Conservation (phyloP, 2,329 filamentous ascomycete genomes). For the Monosporascus sp. region DNA sequence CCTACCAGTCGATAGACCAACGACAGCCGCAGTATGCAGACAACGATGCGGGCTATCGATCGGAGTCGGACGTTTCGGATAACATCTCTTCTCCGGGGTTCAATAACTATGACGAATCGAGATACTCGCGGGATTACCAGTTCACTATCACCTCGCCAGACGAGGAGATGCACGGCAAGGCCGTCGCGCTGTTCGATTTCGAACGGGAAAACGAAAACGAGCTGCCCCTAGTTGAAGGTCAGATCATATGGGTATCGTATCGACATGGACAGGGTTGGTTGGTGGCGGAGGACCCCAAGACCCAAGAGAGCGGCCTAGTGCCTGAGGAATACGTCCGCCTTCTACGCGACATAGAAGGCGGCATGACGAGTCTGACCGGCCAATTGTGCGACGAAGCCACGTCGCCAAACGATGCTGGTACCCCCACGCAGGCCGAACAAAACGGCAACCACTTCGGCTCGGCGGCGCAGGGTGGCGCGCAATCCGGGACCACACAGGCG, state of each 20-base stretch:
- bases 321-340: conserved; percentile 95
- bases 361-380: conserved; percentile 67
- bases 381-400: conserved; percentile 49
- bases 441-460: conserved; percentile 16
- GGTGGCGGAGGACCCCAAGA: conserved; percentile 92
- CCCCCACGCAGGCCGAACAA: conserved; percentile 58
- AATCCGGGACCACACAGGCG: conserved; percentile 39
- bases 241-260: conserved; percentile 95
- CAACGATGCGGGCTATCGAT: conserved; percentile 45
- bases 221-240: conserved; percentile 83
- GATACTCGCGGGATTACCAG: conserved; percentile 87
- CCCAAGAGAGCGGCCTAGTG: conserved; percentile 87
- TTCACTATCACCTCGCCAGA: conserved; percentile 94
- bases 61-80: conserved; percentile 55
- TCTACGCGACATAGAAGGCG: conserved; percentile 87
- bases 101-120: conserved; percentile 62
- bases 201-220: conserved; percentile 95
- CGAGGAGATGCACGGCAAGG: conserved; percentile 96
- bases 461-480: conserved; percentile 7
- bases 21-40: conserved; percentile 40
- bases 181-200: conserved; percentile 93
- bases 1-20: conserved; percentile 41
- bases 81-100: conserved; percentile 53
- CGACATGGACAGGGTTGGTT: conserved; percentile 96
- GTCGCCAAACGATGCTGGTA: conserved; percentile 52